A percentile compares a stretch with the other conserved stretches of the same genome.
Conservation (phyloP, 2,329 filamentous ascomycete genomes). For the Thelonectria olida region DNA sequence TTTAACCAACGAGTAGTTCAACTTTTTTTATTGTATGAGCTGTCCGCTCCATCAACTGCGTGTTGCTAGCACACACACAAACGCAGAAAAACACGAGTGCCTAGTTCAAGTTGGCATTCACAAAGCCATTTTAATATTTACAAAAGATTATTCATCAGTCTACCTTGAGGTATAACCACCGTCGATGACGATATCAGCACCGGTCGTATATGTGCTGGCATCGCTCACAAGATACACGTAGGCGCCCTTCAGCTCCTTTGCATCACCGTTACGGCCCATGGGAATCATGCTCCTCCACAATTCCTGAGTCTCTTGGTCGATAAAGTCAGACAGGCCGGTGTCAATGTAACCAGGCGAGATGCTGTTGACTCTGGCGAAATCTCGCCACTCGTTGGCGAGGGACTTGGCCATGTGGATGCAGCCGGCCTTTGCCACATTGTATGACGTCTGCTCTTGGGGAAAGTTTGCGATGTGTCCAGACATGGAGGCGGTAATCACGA, state of each 20-base stretch:
- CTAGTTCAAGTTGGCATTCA: no score
- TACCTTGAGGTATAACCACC: slow-evolving; percentile 41
- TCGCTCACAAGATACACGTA: slow-evolving; percentile 64
- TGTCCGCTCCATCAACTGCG: no score
- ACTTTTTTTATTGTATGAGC: no score
- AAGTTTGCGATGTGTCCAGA: slow-evolving; percentile 60
- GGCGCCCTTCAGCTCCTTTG: slow-evolving; percentile 71
- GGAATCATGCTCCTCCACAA: slow-evolving; percentile 53
- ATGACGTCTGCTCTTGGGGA: slow-evolving; percentile 61
- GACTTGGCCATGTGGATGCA: slow-evolving; percentile 64
- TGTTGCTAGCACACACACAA: no score
- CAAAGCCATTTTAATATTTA: no score
- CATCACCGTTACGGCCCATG: slow-evolving; percentile 66
- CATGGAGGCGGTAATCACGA: slow-evolving; percentile 63
- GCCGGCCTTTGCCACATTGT: slow-evolving; percentile 64
- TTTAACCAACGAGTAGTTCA: no score
- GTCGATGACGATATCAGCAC: slow-evolving; percentile 59
- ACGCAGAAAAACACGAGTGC: no score
- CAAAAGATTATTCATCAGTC: no score
- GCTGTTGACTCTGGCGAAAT: slow-evolving; percentile 65
- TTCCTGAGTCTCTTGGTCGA: slow-evolving; percentile 18
- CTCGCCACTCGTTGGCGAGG: slow-evolving; percentile 63
- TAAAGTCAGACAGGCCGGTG: slow-evolving; percentile 58
- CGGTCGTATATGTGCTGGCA: slow-evolving; percentile 60
- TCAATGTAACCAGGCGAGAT: slow-evolving; percentile 60